These are phyloP conservation scores for Hura crepitans DNA, from an alignment of 441 rosid species.

Conservation along the genomic window DNA sequence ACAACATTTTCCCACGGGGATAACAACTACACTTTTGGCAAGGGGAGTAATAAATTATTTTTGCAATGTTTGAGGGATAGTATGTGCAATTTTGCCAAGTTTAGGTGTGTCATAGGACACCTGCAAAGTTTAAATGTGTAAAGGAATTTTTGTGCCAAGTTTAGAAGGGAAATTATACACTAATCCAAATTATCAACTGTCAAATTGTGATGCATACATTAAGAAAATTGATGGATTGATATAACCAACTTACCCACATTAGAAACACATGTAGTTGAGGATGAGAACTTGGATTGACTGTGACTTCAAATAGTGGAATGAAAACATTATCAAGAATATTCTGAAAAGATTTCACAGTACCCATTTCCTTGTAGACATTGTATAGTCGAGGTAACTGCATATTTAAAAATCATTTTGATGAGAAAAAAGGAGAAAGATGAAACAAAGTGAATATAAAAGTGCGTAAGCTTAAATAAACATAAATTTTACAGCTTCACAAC, in stretches of 20 bases:
- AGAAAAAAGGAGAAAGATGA: neutral
- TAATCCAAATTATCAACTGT: too few species aligned
- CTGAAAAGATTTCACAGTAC: slow-evolving; percentile 70
- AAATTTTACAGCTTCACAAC: neutral
- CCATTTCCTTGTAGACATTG: slow-evolving; percentile 69
- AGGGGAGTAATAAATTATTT: too few species aligned
- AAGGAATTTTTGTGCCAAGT: too few species aligned
- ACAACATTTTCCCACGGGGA: too few species aligned
- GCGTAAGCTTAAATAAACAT: neutral
- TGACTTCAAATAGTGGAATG: slow-evolving; percentile 72
- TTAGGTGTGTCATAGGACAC: too few species aligned
- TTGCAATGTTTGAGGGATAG: too few species aligned
- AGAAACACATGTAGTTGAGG: slow-evolving; percentile 68
- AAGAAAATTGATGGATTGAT: neutral
- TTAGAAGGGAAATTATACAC: too few species aligned
- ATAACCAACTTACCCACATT: slow-evolving; percentile 36
- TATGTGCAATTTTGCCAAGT: too few species aligned
- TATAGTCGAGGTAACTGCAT: slow-evolving; percentile 67
- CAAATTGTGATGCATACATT: neutral
- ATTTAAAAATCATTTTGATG: slow-evolving; percentile 10
- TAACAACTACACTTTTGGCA: too few species aligned
- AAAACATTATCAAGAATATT: slow-evolving; percentile 69
- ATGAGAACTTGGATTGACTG: slow-evolving; percentile 66
- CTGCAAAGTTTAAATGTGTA: too few species aligned
- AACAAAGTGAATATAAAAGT: neutral